Conservation (phyloP, 2,329 filamentous ascomycete genomes). For the Truncatella angustata region DNA sequence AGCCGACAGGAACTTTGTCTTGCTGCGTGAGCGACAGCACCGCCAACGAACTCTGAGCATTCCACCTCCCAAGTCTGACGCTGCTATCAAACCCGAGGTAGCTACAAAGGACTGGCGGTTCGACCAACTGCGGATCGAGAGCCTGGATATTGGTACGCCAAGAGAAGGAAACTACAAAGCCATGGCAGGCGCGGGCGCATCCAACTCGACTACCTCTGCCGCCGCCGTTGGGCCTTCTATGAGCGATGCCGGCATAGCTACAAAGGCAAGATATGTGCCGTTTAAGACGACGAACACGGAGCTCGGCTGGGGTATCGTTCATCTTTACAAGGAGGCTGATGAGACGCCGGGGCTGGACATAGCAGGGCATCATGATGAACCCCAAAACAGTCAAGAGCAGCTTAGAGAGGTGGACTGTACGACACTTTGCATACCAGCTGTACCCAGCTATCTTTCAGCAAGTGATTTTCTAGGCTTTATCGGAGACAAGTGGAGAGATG, state of each 20-base stretch:
- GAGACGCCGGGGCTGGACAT: constrained; percentile 60
- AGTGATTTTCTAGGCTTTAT: constrained; percentile 90
- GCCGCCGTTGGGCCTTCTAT: constrained; percentile 54
- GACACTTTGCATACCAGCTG: constrained; percentile 88
- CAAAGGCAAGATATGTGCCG: constrained; percentile 76
- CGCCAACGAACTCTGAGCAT: constrained; percentile 38
- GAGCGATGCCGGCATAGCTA: constrained; percentile 66
- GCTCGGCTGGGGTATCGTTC: constrained; percentile 87
- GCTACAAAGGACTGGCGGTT: constrained; percentile 75
- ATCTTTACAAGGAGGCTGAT: constrained; percentile 83
- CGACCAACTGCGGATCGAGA: constrained; percentile 73
- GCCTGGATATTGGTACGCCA: constrained; percentile 66
- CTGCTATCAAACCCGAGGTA: constrained; percentile 45
- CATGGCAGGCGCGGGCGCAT: constrained; percentile 36
- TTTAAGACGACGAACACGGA: constrained; percentile 72
- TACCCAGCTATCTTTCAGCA: constrained; percentile 90
- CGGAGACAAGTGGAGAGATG: constrained; percentile 79
- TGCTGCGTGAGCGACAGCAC: constrained; percentile 33
- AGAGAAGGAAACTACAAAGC: constrained; percentile 20
- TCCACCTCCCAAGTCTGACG: constrained; percentile 40
- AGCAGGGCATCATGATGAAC: constrained; percentile 24
- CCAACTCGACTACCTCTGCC: constrained; percentile 45
- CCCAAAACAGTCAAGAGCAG: constrained; percentile 27
- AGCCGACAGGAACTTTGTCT: constrained; percentile 34
- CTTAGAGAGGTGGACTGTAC: constrained; percentile 61